Percentiles rank a stretch among this genome's conserved stretches.
phyloP scores from a whole-genome alignment of 139 green algal species.

The Picochlorum sp. region DNA sequence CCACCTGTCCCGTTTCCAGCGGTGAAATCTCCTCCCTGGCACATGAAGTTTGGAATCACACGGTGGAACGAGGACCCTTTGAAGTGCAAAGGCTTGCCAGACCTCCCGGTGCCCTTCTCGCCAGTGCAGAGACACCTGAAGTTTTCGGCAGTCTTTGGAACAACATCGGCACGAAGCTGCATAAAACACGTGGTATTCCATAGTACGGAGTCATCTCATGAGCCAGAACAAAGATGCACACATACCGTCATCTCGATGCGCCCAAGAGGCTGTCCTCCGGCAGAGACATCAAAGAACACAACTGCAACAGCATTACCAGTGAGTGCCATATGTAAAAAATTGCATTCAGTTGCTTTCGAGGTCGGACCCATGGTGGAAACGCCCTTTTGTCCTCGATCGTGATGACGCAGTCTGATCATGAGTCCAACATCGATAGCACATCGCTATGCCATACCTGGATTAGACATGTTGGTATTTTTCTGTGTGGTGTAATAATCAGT shows the following conservation, averaged over 20 bases:
- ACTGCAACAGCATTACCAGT: constrained; percentile 16
- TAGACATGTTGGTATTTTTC: background rate
- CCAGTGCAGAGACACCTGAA: constrained; percentile 67
- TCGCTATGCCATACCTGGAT: background rate
- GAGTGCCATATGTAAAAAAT: background rate
- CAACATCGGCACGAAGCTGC: constrained; percentile 66
- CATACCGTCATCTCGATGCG: constrained; percentile 61
- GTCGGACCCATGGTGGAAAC: too few relatives aligned
- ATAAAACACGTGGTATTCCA: background rate
- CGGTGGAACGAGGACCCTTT: constrained; percentile 81
- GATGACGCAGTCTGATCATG: too few relatives aligned
- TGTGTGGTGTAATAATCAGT: too few relatives aligned
- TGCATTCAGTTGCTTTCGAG: background rate
- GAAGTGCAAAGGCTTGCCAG: constrained; percentile 78
- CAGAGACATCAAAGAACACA: constrained; percentile 51
- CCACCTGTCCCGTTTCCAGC: constrained; percentile 61
- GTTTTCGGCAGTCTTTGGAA: constrained; percentile 87
- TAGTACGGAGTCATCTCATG: background rate
- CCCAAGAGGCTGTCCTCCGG: constrained; percentile 42
- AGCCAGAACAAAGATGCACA: background rate
- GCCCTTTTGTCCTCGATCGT: too few relatives aligned
- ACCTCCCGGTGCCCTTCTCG: constrained; percentile 58
- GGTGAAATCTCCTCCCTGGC: constrained; percentile 63
- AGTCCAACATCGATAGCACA: background rate
- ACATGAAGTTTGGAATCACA: constrained; percentile 56